Base-by-base conservation (phyloP, 805 yeast genomes). In the Nakazawaea ambrosiae region DNA sequence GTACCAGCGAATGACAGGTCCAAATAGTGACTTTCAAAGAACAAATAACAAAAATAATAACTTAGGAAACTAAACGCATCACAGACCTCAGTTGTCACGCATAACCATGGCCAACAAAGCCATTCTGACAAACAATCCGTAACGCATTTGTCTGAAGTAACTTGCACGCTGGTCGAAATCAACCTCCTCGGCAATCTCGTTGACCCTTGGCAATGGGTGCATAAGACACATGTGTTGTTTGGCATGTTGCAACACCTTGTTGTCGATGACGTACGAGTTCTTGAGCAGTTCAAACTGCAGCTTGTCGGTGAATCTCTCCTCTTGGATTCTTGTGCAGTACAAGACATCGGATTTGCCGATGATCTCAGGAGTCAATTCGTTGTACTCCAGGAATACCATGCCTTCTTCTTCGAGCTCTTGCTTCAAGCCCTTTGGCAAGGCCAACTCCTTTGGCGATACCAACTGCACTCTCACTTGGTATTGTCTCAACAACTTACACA, bases 81-180 rank as follows among this genome's bases (percentile, higher is more conserved):
- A 6, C 15, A 12, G 15, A 28, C 5, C 5, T 28, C 20, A 28
- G 8, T 28, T 28, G 20, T 32, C 88, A 56, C 97, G 97, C 63
- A 92, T 80, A 46, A 94, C 98, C 95, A 92, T 83, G 39, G 97
- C 96, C 58, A 92, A 74, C 51, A 92, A 70, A 9, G 99, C 98
- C 99, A 92, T 92, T 74, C 99, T 88, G 33, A 94, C 96, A 58
- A 81, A 92, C 60, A 92, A 72, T 45, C 99, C 99, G 59, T 92
- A 90, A 63, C 95, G 83, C 98, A 92, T 92, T 72, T 92, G 97
- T 77, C 99, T 84, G 75, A 92, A 92, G 70, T 92, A 92, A 42
- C 98, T 97, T 48, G 98, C 97, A 63, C 99, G 84, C 64, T 90
- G 97, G 65, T 92, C 99, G 57, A 90, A 92, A 62, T 92, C 99